Percentiles rank a stretch among this genome's conserved stretches.
These are phyloP conservation scores for Avena sativa DNA, from an alignment of 176 grass and related monocot species.

Conservation along the genomic window DNA sequence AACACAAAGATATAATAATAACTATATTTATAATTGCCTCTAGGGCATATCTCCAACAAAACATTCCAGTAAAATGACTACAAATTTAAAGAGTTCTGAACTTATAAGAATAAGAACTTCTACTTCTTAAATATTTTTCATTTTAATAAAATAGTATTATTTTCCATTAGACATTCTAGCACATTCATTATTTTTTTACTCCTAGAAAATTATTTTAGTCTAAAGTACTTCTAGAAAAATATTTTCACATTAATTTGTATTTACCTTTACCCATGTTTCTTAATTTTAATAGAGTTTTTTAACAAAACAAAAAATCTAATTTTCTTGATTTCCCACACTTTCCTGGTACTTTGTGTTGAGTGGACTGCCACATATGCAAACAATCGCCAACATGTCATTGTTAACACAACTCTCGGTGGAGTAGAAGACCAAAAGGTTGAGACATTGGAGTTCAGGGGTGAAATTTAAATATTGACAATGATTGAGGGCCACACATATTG, in stretches of 20 bases:
- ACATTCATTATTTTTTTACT: too few relatives aligned
- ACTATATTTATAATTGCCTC: too few relatives aligned
- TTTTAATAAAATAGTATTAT: too few relatives aligned
- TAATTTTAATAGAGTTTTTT: background rate
- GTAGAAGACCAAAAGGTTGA: background rate
- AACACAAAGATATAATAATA: too few relatives aligned
- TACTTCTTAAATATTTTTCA: too few relatives aligned
- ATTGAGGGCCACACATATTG: background rate
- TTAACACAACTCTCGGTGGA: background rate
- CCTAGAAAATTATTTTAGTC: too few relatives aligned
- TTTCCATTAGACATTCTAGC: too few relatives aligned
- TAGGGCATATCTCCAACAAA: too few relatives aligned
- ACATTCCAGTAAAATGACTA: too few relatives aligned
- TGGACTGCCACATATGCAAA: background rate
- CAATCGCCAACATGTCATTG: background rate
- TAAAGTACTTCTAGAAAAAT: too few relatives aligned
- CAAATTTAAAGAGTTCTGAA: too few relatives aligned
- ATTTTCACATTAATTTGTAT: background rate
- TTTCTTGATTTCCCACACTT: background rate
- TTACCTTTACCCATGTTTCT: background rate
- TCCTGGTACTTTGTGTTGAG: background rate
- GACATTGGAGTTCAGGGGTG: background rate
- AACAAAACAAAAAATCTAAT: background rate
- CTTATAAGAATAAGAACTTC: too few relatives aligned
- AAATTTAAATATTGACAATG: background rate